Evolutionary conservation across 2,329 filamentous ascomycete species (phyloP).

Genomic region (Simplicillium sp.): DNA sequence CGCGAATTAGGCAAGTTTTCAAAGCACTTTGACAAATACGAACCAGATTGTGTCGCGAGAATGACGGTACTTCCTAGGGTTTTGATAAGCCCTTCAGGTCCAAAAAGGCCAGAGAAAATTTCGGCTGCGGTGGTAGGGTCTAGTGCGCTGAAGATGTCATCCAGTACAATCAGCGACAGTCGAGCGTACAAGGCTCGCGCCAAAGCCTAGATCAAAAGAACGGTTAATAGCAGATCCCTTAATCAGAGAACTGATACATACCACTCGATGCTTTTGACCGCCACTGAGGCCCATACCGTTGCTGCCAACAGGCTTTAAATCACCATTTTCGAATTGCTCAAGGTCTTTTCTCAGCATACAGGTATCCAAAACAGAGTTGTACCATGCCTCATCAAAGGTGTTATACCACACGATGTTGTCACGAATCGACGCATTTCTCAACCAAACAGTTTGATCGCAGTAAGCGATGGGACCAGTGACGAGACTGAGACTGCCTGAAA

Average conservation of each 20-base stretch:
- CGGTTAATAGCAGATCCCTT: background rate
- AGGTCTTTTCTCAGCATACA: conserved; percentile 16
- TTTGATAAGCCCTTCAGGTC: background rate
- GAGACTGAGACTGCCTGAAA: conserved; percentile 6
- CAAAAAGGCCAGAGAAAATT: background rate
- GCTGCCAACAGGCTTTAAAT: conserved; percentile 21
- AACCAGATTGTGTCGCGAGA: background rate
- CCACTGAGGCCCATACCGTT: conserved; percentile 25
- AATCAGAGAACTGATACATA: conserved; percentile 4
- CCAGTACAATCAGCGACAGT: background rate
- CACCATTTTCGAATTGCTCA: conserved; percentile 15
- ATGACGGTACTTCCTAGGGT: background rate
- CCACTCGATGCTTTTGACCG: conserved; percentile 24
- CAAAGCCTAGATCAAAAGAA: background rate
- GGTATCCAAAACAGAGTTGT: conserved; percentile 7
- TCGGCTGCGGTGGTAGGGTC: background rate
- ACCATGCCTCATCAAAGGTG: conserved; percentile 11
- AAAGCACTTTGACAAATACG: background rate
- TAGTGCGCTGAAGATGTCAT: conserved; percentile 2
- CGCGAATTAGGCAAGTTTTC: background rate
- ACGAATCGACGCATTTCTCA: conserved; percentile 13
- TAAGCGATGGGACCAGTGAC: conserved; percentile 9
- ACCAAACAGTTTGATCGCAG: conserved; percentile 16
- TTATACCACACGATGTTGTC: conserved; percentile 14
- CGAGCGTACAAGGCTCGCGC: conserved; percentile 1